phyloP scores from a whole-genome alignment of 1,139 yeast species.

The Blastobotrys buckinghamii region DNA sequence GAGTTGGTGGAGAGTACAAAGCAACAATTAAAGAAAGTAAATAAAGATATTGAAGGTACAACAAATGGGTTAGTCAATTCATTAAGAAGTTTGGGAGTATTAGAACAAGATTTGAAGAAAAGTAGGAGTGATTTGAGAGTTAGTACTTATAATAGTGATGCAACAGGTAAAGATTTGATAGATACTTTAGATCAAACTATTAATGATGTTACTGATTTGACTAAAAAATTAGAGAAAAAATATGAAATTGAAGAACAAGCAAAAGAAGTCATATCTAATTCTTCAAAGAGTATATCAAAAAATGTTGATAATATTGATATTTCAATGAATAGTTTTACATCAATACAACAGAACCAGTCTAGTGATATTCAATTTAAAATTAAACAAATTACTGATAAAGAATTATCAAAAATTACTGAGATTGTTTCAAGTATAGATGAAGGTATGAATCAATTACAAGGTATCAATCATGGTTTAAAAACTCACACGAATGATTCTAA shows the following conservation, averaged over 20 bases:
- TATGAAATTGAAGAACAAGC: constrained; percentile 18
- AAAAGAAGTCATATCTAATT: constrained; percentile 14
- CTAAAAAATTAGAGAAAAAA: constrained; percentile 22
- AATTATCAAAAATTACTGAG: constrained; percentile 3
- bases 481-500: neutral
- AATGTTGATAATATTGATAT: constrained; percentile 7
- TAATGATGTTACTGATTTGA: constrained; percentile 24
- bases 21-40: constrained; percentile 24
- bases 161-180: constrained; percentile 25
- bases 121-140: constrained; percentile 21
- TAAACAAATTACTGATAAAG: constrained; percentile 1
- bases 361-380: neutral
- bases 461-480: neutral
- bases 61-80: constrained; percentile 16
- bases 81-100: constrained; percentile 17
- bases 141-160: constrained; percentile 12
- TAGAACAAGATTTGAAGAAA: constrained; percentile 19
- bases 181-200: constrained; percentile 26
- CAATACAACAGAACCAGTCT: constrained; percentile 3
- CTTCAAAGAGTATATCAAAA: constrained; percentile 13
- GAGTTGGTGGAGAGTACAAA: constrained; percentile 29
- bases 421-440: neutral
- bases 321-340: constrained; percentile 1
- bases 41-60: constrained; percentile 25
- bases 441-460: constrained; percentile 1